phyloP scores from a whole-genome alignment of 305 asterid species.

The Caryopteris hybrid region DNA sequence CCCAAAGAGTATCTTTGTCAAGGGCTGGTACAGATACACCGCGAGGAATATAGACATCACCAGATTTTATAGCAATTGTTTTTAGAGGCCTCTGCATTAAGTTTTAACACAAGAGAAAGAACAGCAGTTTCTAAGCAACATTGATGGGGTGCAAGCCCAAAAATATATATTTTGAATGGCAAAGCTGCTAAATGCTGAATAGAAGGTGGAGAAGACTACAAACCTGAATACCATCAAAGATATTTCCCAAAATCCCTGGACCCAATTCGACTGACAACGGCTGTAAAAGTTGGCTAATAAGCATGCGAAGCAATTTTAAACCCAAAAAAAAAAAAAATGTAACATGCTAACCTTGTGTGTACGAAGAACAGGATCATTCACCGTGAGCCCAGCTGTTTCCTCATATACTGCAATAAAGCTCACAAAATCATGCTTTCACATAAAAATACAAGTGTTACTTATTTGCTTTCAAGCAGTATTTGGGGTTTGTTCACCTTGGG shows the following conservation, averaged over 20 bases:
- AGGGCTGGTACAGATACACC: constrained; percentile 98
- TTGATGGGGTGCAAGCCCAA: background rate
- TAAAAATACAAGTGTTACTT: no score
- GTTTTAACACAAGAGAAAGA: constrained; percentile 17
- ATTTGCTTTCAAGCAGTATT: background rate
- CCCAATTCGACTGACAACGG: constrained; percentile 94
- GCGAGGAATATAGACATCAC: constrained; percentile 98
- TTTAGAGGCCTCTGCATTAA: constrained; percentile 88
- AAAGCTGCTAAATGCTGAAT: background rate
- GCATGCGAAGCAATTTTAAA: constrained; percentile 9
- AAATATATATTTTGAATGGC: background rate
- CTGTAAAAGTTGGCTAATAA: constrained; percentile 34
- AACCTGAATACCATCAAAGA: constrained; percentile 96
- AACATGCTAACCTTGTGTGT: constrained; percentile 63
- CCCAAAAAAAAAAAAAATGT: background rate
- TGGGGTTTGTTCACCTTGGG: background rate
- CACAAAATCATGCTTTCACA: no score
- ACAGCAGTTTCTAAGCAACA: background rate
- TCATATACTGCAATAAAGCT: constrained; percentile 71
- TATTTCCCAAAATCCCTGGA: constrained; percentile 91
- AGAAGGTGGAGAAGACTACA: constrained; percentile 11
- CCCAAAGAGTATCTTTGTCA: constrained; percentile 95
- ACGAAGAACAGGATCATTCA: constrained; percentile 94
- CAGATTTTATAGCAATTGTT: constrained; percentile 89
- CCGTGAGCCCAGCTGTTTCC: constrained; percentile 94